Percentiles rank a stretch among this genome's conserved stretches.
phyloP scores from a whole-genome alignment of 805 yeast genomes.

The Monosporozyma aerobia region DNA sequence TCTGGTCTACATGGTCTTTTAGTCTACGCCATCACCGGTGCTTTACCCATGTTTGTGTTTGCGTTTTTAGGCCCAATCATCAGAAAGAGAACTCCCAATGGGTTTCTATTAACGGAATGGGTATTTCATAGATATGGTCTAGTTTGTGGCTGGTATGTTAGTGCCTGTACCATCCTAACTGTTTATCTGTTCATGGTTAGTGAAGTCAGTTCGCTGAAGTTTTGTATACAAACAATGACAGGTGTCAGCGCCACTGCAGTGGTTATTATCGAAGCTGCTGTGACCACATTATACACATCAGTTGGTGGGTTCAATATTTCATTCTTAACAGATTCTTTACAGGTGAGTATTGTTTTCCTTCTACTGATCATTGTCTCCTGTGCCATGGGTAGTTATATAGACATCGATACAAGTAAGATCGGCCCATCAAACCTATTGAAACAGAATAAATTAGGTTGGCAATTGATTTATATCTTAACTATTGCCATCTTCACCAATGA shows the following conservation, averaged over 20 bases:
- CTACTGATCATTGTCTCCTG: constrained; percentile 61
- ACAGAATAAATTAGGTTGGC: constrained; percentile 76
- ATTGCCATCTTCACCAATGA: constrained; percentile 88
- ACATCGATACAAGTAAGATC: constrained; percentile 49
- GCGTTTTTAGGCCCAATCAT: constrained; percentile 75
- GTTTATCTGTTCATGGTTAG: constrained; percentile 81
- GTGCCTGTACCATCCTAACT: constrained; percentile 75
- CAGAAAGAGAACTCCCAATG: constrained; percentile 72
- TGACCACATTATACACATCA: constrained; percentile 78
- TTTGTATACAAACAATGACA: constrained; percentile 69
- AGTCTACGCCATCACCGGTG: constrained; percentile 70
- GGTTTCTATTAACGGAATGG: constrained; percentile 91
- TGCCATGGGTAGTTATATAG: constrained; percentile 67
- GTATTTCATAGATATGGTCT: constrained; percentile 74
- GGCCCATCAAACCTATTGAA: constrained; percentile 58
- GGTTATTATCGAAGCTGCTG: constrained; percentile 75
- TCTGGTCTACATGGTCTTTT: constrained; percentile 82
- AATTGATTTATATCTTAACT: constrained; percentile 70
- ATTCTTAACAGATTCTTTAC: constrained; percentile 78
- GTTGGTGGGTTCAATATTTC: constrained; percentile 87
- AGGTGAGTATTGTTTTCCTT: constrained; percentile 63
- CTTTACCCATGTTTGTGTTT: constrained; percentile 78
- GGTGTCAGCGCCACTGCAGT: constrained; percentile 72
- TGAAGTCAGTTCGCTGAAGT: constrained; percentile 72
- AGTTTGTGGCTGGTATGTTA: constrained; percentile 61